Base-by-base conservation (phyloP, 2,329 filamentous ascomycete species). In the Graphium sp. region DNA sequence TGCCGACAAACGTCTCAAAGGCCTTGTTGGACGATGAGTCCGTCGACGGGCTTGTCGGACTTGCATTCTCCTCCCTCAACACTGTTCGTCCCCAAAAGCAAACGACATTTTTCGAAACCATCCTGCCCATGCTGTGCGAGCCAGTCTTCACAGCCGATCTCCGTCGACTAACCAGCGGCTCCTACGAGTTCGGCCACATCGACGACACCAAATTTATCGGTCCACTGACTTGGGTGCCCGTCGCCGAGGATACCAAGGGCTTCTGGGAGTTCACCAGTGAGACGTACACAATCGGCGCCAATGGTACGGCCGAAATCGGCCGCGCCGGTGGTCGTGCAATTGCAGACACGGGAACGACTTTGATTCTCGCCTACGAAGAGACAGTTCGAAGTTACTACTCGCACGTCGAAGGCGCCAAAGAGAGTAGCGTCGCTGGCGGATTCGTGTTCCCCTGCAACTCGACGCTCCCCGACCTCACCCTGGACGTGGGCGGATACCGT, bases 101-200 rank as follows among this genome's bases (percentile, higher is more conserved):
- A 30, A 52, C 49, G 29, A 62, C 56, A 0, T 62, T 59, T 26
- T 53, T 53, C 26, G 51, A 48, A n/a, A 56, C 43, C 9, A 26
- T 24, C n/a, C 24, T 24, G 18, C 6, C 21, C 8, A 25, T 23
- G 14, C 16, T 34, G 13, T 11, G 14, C 12, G 22, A 5, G 11
- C 18, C 15, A 22, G 52, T 85, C 22, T 78, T 85, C 51, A 80
- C 77, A 0, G 76, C 74, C 15, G 64, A 76, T 34, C 58, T 87
- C 24, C 66, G 68, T 42, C 60, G 66, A 37, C 57, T 62, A 33
- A 56, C 58, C 11, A 53, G 58, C 3, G 78, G 78, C 25, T 61
- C 65, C 18, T 85, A 82, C 52, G 73, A 82, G 43, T 85, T 85
- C 41, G 80, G 80, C 34, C 61, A 50, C 39, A 72, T 85, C 41